Evolutionary conservation across 2,329 filamentous ascomycete genomes (phyloP).

Genomic region (Colletotrichum cereale): DNA sequence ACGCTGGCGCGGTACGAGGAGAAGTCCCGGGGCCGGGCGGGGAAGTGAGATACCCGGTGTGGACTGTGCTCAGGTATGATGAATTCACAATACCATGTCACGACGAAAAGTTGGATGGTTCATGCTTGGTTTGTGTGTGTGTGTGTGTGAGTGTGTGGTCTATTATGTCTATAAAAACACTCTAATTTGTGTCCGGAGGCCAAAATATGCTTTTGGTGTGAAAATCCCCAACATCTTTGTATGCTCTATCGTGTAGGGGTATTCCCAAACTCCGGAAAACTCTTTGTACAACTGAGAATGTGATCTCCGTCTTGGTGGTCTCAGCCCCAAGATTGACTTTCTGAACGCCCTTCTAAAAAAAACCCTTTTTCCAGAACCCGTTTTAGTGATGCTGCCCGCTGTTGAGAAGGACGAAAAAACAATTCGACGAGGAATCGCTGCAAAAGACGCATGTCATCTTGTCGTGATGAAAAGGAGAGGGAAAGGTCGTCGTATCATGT

Average conservation of each 20-base stretch:
- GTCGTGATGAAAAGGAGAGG: background rate
- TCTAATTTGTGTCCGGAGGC: slow-evolving; percentile 15
- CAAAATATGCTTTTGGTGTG: slow-evolving; percentile 3
- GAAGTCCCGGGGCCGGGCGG: slow-evolving; percentile 53
- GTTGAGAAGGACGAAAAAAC: background rate
- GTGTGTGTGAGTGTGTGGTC: slow-evolving; percentile 17
- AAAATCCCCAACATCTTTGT: slow-evolving; percentile 1
- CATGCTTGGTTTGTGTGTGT: background rate
- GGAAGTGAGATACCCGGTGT: background rate
- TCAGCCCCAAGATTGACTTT: slow-evolving; percentile 4
- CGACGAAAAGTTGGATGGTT: slow-evolving; percentile 15
- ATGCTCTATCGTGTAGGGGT: slow-evolving; percentile 37
- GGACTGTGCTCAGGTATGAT: background rate
- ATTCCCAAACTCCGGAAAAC: slow-evolving; percentile 31
- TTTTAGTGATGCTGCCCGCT: slow-evolving; percentile 36
- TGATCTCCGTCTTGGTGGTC: background rate
- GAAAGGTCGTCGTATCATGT: background rate
- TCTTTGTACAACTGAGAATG: slow-evolving; percentile 24
- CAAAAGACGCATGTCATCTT: slow-evolving; percentile 7
- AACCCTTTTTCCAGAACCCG: slow-evolving; percentile 7
- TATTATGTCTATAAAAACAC: slow-evolving; percentile 21
- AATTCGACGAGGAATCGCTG: slow-evolving; percentile 30
- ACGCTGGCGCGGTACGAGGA: slow-evolving; percentile 57
- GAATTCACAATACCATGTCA: background rate
- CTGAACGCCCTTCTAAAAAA: slow-evolving; percentile 33